These are phyloP conservation scores for Akanthomyces lecanii DNA, from an alignment of 2,329 filamentous ascomycete genomes.

Conservation along the genomic window DNA sequence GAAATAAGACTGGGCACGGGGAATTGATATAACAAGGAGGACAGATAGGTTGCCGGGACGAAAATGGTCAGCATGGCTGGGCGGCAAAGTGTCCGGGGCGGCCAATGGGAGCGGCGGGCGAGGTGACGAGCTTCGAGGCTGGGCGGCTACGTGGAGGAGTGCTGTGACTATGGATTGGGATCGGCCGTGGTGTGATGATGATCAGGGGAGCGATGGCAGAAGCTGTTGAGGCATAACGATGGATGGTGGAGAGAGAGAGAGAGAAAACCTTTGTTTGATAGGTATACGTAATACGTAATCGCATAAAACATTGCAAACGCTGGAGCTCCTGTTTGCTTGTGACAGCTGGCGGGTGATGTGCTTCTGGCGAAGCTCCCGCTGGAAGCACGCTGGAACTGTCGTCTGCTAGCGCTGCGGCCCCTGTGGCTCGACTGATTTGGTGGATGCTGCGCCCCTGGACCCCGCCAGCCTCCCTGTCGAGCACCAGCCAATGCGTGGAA, in stretches of 20 bases:
- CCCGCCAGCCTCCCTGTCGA: not conserved
- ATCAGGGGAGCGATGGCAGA: too few species aligned
- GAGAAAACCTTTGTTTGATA: too few species aligned
- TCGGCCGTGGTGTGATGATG: not conserved
- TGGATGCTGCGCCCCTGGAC: not conserved
- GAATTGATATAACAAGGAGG: not conserved
- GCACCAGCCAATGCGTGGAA: not conserved
- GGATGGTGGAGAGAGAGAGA: too few species aligned
- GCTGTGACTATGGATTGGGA: not conserved
- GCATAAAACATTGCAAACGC: too few species aligned
- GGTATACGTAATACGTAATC: too few species aligned
- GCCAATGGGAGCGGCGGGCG: not conserved
- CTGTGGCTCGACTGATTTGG: not conserved
- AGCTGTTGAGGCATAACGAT: too few species aligned
- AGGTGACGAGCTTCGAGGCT: slow-evolving; percentile 2
- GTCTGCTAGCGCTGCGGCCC: not conserved
- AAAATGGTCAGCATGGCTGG: slow-evolving; percentile 1
- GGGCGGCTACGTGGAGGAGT: not conserved
- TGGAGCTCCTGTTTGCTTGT: not conserved
- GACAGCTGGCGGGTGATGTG: too few species aligned
- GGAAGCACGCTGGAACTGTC: not conserved
- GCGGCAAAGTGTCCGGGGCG: slow-evolving; percentile 6
- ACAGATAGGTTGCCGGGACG: not conserved
- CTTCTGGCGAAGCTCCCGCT: not conserved
- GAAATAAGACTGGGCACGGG: not conserved